Evolutionary conservation across 2,329 filamentous ascomycete species (phyloP), one percentile per base, ranked within the genome.

Genomic region (Penicillium hordei): DNA sequence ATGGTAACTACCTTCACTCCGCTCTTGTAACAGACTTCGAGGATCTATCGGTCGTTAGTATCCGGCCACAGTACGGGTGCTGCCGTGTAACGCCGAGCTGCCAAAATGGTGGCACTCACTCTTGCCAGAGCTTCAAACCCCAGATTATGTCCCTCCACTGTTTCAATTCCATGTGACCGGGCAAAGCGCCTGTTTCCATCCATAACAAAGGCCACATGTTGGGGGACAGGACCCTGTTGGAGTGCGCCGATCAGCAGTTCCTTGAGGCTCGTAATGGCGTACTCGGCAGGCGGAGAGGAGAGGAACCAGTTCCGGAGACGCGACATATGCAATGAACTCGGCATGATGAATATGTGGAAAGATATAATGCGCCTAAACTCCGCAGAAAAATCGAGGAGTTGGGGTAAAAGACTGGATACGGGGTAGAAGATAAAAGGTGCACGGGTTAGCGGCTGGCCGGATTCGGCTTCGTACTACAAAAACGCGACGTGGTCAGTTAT

Each of bases 161-260:
- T 96, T 79, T 99, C 94, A 73, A 99, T 96, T 63, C 93, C 87
- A 78, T 94, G 91, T 62, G 83, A 89, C 60, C 90, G 85, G 15
- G 94, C 94, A 79, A 95, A 99, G 45, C 94, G 89, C 69, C 94
- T 82, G 77, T 99, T 99, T 55, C 94, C 94, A 74, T 99, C 94
- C 94, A 99, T 99, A 67, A 97, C 93, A 72, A 99, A 99, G n/a
- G 94, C 94, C 60, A 99, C 86, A 85, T 99, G 94, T 70, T 91
- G 88, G 10, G 94, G 94, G 55, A 99, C 89, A 2, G 92, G 91
- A 0, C 94, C 94, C 76, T 97, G 93, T 70, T 88, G 88, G 53
- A 97, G 79, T 49, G 93, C 89, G 54, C 91, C 91, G 66, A 99
- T 94, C 61, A 97, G 82, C 50, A 96, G 80, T 73, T 96, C 90